Conservation (phyloP, 345 rosid genomes). For the Odontarrhena argentea region DNA sequence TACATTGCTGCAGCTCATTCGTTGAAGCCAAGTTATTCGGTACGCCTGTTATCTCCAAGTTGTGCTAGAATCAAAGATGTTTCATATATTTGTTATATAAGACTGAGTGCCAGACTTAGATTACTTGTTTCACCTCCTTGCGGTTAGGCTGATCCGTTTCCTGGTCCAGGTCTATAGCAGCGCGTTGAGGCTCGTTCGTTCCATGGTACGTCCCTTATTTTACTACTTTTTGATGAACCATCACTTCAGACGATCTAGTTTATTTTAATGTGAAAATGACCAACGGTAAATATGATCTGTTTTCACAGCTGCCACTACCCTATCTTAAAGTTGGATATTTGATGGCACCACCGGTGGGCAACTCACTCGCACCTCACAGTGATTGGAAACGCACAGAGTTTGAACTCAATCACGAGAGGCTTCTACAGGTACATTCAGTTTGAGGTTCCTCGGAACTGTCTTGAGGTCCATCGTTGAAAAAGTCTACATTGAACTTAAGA, state of each 20-base stretch:
- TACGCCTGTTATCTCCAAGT: constrained; percentile 37
- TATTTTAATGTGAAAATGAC: constrained; percentile 3
- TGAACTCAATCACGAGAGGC: constrained; percentile 81
- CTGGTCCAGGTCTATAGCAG: constrained; percentile 87
- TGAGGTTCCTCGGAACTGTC: background rate
- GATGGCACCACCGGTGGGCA: constrained; percentile 78
- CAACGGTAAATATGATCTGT: constrained; percentile 19
- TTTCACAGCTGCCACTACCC: constrained; percentile 81
- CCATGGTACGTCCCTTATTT: constrained; percentile 60
- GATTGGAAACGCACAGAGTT: constrained; percentile 88
- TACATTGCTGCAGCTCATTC: constrained; percentile 99
- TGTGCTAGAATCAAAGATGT: background rate
- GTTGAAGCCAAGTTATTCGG: constrained; percentile 93
- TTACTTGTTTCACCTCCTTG: constrained; percentile 16
- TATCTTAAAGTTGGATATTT: constrained; percentile 84
- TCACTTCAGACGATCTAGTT: constrained; percentile 22
- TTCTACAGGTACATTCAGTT: constrained; percentile 63
- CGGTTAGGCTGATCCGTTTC: constrained; percentile 29
- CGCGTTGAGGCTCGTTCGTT: constrained; percentile 89
- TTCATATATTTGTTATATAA: background rate
- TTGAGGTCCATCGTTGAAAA: background rate
- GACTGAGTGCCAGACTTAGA: background rate
- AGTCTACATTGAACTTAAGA: background rate
- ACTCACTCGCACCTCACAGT: constrained; percentile 76
- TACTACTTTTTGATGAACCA: constrained; percentile 11